phyloP scores from a whole-genome alignment of 768 basidiomycete genomes.

The Vararia minispora region DNA sequence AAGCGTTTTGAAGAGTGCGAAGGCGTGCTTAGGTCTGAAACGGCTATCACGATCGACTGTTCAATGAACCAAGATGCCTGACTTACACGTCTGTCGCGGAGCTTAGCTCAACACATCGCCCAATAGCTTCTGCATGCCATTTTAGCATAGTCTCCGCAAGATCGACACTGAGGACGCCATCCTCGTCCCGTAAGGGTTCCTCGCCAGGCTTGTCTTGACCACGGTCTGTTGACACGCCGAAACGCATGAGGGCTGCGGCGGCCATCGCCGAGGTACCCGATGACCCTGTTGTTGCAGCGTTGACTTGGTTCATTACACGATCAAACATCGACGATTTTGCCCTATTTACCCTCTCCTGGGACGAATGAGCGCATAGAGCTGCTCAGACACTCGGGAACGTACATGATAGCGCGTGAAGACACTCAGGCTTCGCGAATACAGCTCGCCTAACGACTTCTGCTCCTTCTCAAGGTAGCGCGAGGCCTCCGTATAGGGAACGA shows the following conservation, averaged over 20 bases:
- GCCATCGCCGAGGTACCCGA: constrained; percentile 59
- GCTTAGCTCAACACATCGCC: constrained; percentile 87
- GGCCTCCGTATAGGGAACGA: constrained; percentile 88
- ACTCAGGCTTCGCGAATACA: constrained; percentile 64
- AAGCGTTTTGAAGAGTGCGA: constrained; percentile 71
- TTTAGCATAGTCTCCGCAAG: constrained; percentile 84
- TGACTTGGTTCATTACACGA: constrained; percentile 83
- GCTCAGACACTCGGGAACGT: constrained; percentile 18
- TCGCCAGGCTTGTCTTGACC: constrained; percentile 44
- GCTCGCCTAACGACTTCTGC: constrained; percentile 65
- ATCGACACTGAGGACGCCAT: constrained; percentile 67
- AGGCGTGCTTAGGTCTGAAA: constrained; percentile 77
- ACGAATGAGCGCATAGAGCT: constrained; percentile 1
- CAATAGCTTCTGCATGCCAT: constrained; percentile 97
- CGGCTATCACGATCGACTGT: constrained; percentile 2
- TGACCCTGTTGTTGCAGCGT: constrained; percentile 53
- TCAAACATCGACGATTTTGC: constrained; percentile 76
- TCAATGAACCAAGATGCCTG: neutral
- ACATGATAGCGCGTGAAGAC: constrained; percentile 88
- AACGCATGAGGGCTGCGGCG: constrained; percentile 81
- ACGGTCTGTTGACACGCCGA: constrained; percentile 57
- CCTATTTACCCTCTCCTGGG: constrained; percentile 48
- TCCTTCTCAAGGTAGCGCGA: constrained; percentile 88
- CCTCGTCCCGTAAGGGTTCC: constrained; percentile 67
- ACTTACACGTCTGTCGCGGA: constrained; percentile 75